Evolutionary conservation across 176 grass and related monocot genomes (phyloP).

Genomic region (Carex parvula): DNA sequence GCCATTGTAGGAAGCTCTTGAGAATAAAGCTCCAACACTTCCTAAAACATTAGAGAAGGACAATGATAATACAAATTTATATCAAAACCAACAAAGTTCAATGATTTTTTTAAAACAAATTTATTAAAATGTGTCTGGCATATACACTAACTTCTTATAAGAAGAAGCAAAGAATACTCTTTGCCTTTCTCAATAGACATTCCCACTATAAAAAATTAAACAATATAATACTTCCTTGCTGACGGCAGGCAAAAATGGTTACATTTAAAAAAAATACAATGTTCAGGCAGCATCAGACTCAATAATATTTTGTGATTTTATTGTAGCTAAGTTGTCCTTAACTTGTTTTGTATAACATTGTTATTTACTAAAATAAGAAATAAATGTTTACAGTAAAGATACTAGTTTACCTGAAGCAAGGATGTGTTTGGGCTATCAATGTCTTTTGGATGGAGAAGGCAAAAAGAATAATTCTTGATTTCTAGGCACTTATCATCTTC

Average conservation of each 20-base stretch:
- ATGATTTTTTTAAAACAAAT: slow-evolving; percentile 3
- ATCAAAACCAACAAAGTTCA: background rate
- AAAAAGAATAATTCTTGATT: slow-evolving; percentile 30
- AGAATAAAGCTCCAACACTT: slow-evolving; percentile 66
- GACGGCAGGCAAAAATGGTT: slow-evolving; percentile 1
- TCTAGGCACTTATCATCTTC: background rate
- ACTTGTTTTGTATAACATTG: background rate
- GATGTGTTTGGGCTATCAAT: slow-evolving; percentile 41
- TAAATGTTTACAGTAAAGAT: background rate
- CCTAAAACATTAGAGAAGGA: slow-evolving; percentile 38
- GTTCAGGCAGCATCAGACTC: background rate
- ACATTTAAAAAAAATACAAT: background rate
- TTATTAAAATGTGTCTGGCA: background rate
- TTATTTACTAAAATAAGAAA: background rate
- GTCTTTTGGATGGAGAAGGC: slow-evolving; percentile 58
- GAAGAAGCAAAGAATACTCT: background rate
- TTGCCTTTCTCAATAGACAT: background rate
- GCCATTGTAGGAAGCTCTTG: slow-evolving; percentile 82
- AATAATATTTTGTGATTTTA: background rate
- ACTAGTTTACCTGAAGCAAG: slow-evolving; percentile 55
- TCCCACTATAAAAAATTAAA: background rate
- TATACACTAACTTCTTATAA: background rate
- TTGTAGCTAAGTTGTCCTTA: background rate
- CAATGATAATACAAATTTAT: background rate
- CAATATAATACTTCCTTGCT: background rate